Base-by-base conservation (phyloP, 805 yeast genomes). In the Suhomyces vadensis region DNA sequence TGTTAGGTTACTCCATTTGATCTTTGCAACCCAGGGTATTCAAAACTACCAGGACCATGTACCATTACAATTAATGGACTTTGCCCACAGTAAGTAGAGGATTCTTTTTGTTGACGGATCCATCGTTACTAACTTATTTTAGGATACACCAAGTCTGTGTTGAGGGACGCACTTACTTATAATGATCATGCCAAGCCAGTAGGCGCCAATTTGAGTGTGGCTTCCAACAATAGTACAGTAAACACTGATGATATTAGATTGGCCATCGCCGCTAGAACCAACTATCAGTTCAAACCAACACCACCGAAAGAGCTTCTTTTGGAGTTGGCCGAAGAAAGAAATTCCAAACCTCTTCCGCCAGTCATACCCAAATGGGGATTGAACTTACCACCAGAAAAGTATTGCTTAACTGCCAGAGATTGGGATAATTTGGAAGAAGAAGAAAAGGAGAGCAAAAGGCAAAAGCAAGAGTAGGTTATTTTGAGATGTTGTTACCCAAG, bases 331-430 rank as follows among this genome's bases (percentile, higher is more conserved):
- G 85, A 83, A 14, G 99, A 95, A 60, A 75, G 96, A 51, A 94
- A 94, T 65, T 84, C 88, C 55, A 84, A 87, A 60, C 82, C 95
- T 0, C 72, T 94, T 41, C 99, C 99, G 4, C 87, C 94, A 4
- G 91, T 94, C 10, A 83, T 91, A 64, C 91, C 94, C 10, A 79
- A 84, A 40, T 90, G 89, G 84, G 98, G 99, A 8, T 77, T 94
- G 31, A 79, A 97, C 51, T 73, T 95, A 40, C 99, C 99, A 2
- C 98, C 99, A 4, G 99, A 94, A 70, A 94, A 91, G 78, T 91
- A 89, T 68, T 91, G 98, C 67, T 70, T 91, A 42, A 90, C 96
- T 0, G 94, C 87, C 1, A 77, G 76, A 50, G 90, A 87, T 50
- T 87, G 91, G 84, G 83, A 79, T 43, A 53, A 47, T 41, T 50